Evolutionary conservation across 2,329 filamentous ascomycete genomes (phyloP), one percentile per base, ranked within the genome.

Genomic region (Elsinoe perseae): DNA sequence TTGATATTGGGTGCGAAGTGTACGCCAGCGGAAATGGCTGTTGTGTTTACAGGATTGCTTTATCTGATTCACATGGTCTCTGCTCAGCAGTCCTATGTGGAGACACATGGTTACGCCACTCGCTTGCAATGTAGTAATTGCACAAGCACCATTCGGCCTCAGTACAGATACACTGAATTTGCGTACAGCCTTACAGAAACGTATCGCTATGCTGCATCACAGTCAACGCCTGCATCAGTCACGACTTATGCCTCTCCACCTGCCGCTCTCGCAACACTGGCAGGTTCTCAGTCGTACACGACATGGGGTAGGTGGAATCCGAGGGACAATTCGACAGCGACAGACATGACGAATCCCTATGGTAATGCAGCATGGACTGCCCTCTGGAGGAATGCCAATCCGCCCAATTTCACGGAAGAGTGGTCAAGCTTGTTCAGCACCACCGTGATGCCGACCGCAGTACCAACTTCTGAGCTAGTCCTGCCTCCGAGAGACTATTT

Each of bases 401-500:
- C 68, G 44, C 61, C 65, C 9, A 72, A 71, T 36, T 71, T 73
- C 46, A 72, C 69, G 56, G 67, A 14, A 64, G 66, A n/a, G 65
- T 66, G 1, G 59, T 75, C n/a, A 73, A 74, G 59, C 46, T 36
- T 36, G 32, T 36, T 36, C 32, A 36, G 32, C 2, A 79, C 79
- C 0, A 83, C 80, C 0, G 79, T 80, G 1, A 72, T 69, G 3
- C 78, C 80, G 0, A 83, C 79, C 0, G 73, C 80, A 0, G 66
- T 84, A 1, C 76, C 80, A 0, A 78, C 71, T 1, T 76, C 69
- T 54, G 78, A 83, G 57, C 71, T 84, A 1, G 68, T 82, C 4
- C 70, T 81, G 0, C 81, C 80, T 0, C 80, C 81, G 0, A 64
- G 69, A 1, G 74, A 78, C 50, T 79, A 78, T 58, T 77, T 79